Conservation (phyloP, 495 filamentous ascomycete genomes). For the Hyaloscypha hepaticicola region DNA sequence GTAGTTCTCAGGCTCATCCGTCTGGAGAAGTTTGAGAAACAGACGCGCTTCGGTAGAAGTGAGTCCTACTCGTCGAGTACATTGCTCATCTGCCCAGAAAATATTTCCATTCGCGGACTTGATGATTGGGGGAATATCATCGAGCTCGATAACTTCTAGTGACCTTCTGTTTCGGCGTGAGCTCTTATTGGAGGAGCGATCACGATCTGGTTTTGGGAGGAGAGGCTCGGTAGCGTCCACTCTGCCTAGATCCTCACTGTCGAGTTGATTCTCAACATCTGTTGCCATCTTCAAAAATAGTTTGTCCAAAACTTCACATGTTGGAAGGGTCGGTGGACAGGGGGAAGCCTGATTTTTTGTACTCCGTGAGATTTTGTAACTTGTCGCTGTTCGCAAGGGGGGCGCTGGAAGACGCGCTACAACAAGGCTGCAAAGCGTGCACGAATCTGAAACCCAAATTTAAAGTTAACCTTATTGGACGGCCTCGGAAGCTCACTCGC, state of each 20-base stretch:
- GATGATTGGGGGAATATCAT: constrained; percentile 29
- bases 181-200: not conserved
- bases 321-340: not conserved
- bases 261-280: not conserved
- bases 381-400: not conserved
- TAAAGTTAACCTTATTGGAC: not conserved
- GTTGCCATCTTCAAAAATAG: not conserved
- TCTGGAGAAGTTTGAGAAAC: constrained; percentile 25
- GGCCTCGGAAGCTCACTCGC: not conserved
- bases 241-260: not conserved
- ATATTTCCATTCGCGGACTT: constrained; percentile 28
- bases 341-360: not conserved
- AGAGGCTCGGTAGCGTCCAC: constrained; percentile 12
- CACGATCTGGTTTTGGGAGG: constrained; percentile 5
- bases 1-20: constrained; percentile 21
- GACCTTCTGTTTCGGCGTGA: not conserved
- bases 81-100: constrained; percentile 29
- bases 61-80: constrained; percentile 25
- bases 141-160: constrained; percentile 17
- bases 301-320: not conserved
- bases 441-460: not conserved
- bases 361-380: not conserved
- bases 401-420: not conserved
- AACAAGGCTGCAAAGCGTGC: not conserved
- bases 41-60: constrained; percentile 24